Percentiles rank a stretch among this genome's conserved stretches.
phyloP scores from a whole-genome alignment of 805 yeast genomes.

The Suhomyces xylopsoci region DNA sequence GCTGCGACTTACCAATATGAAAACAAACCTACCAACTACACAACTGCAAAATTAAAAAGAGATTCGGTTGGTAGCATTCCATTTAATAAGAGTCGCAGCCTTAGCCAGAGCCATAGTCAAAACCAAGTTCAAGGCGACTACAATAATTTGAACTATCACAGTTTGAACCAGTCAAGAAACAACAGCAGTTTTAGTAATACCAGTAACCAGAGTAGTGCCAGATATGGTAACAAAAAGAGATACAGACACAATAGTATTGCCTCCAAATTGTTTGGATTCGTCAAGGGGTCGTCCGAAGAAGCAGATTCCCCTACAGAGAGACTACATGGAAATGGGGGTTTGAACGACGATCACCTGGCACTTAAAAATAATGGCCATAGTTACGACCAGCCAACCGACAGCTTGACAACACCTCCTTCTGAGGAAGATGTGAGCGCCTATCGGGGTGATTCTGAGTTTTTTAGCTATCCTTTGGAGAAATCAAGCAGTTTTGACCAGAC shows the following conservation, averaged over 20 bases:
- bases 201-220: background rate
- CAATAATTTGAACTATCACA: background rate
- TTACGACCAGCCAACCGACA: background rate
- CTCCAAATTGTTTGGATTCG: constrained; percentile 1
- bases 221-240: background rate
- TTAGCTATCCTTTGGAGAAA: constrained; percentile 11
- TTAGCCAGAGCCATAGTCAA: background rate
- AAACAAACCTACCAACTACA: background rate
- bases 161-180: background rate
- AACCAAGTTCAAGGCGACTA: background rate
- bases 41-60: background rate
- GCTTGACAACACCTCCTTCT: constrained; percentile 2
- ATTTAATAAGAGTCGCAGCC: background rate
- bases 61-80: background rate
- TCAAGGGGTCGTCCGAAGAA: constrained; percentile 5
- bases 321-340: background rate
- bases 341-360: background rate
- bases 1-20: background rate
- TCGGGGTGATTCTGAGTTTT: background rate
- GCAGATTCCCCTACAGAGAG: background rate
- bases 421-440: background rate
- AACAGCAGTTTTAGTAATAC: background rate
- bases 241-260: constrained; percentile 4
- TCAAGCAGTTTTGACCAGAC: constrained; percentile 37
- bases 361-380: background rate